phyloP scores from a whole-genome alignment of 179 eudicot species.

The Silene coronaria region DNA sequence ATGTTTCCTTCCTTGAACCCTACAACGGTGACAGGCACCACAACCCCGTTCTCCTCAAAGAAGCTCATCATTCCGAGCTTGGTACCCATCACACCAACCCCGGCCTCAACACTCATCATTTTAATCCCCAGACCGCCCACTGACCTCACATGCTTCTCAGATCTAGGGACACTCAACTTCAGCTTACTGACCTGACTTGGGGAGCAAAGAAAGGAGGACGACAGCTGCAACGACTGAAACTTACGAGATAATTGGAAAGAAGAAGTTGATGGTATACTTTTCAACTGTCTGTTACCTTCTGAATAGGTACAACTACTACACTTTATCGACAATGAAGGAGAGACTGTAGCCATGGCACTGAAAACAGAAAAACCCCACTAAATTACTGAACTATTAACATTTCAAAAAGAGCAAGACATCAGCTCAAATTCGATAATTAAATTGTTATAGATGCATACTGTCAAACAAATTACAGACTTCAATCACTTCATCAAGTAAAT shows the following conservation, averaged over 20 bases:
- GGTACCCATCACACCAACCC: constrained; percentile 84
- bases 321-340: constrained; percentile 30
- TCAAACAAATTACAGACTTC: not conserved
- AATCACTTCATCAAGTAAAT: not conserved
- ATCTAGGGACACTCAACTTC: constrained; percentile 19
- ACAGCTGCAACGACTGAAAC: constrained; percentile 23
- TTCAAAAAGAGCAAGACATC: not conserved
- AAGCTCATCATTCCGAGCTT: constrained; percentile 89
- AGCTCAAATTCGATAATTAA: not conserved
- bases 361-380: constrained; percentile 11
- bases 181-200: constrained; percentile 30
- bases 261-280: constrained; percentile 13
- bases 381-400: not conserved
- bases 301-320: constrained; percentile 29
- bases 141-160: constrained; percentile 6
- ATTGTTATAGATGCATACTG: too few relatives aligned
- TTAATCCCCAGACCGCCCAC: constrained; percentile 23
- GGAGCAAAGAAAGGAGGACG: constrained; percentile 33
- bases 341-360: constrained; percentile 41
- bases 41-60: constrained; percentile 62
- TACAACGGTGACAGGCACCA: constrained; percentile 80
- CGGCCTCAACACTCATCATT: constrained; percentile 68
- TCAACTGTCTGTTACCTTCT: constrained; percentile 17
- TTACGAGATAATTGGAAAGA: constrained; percentile 18
- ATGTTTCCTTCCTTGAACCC: constrained; percentile 93